These are phyloP conservation scores for Bruguiera hainesii DNA, from an alignment of 441 rosid genomes.

Conservation along the genomic window DNA sequence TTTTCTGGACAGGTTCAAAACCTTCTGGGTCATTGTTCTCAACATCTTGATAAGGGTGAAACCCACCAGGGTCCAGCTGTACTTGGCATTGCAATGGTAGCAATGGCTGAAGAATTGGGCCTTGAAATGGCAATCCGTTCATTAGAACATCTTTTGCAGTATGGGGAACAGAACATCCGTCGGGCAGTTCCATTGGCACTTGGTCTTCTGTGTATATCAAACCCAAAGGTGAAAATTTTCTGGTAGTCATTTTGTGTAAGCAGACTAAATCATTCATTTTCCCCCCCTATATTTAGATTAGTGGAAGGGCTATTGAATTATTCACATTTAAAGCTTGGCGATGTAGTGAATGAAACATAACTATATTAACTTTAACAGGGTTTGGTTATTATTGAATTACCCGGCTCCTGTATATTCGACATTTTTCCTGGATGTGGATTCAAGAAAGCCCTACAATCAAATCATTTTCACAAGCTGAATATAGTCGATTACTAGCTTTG, in stretches of 20 bases:
- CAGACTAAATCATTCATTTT: no score
- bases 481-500: no score
- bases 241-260: background rate
- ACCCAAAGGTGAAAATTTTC: conserved; percentile 61
- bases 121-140: conserved; percentile 95
- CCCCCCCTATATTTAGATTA: no score
- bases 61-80: conserved; percentile 94
- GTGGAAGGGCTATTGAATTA: no score
- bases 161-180: conserved; percentile 83
- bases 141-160: conserved; percentile 87
- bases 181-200: conserved; percentile 94
- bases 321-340: no score
- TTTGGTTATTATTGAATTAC: no score
- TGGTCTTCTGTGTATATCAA: conserved; percentile 94
- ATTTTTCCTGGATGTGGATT: no score
- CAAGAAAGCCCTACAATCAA: no score
- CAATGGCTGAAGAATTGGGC: conserved; percentile 98
- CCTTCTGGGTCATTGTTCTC: conserved; percentile 80
- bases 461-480: no score
- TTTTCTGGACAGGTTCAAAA: conserved; percentile 65
- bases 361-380: no score
- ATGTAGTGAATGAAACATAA: no score
- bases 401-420: no score
- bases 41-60: conserved; percentile 81
- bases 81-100: conserved; percentile 97